Base-by-base conservation (phyloP, 2,329 filamentous ascomycete species). In the Dichotomopilus funicola region DNA sequence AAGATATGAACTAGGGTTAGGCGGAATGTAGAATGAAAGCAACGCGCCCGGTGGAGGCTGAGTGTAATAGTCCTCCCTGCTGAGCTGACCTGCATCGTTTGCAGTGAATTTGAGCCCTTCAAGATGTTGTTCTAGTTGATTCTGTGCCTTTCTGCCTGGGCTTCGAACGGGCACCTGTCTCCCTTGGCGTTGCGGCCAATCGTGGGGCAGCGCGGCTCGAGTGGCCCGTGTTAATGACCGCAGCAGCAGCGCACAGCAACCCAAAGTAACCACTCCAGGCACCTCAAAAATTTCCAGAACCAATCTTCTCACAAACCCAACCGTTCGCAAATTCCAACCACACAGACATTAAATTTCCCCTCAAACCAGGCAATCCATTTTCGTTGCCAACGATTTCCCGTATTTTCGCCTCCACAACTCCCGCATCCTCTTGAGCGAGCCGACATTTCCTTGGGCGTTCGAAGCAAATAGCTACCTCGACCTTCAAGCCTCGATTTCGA, bases 111-210 rank as follows among this genome's bases (percentile, higher is more conserved):
- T 34, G 6, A 27, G 31, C 27, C 19, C n/a, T 38, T 31, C 42
- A 5, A 27, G 19, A 19, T 9, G 6, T 37, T 40, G 36, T 62
- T 59, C 58, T 55, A 49, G 38, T 35, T 56, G 64, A n/a, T 67
- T 68, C 66, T 59, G 58, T 58, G 43, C 42, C 59, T 46, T 67
- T 67, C 66, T 59, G 56, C 35, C 10, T 52, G 54, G 52, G 45
- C 49, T 44, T 52, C 40, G 37, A 6, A 48, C 9, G n/a, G 45
- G 35, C 19, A 47, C 45, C 45, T 47, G 19, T 27, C 19, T 27
- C 19, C 19, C 19, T 27, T 27, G 34, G 7, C 36, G 1, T 49
- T 48, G 57, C 51, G 57, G 53, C 58, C 59, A 61, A 62, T 59
- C 51, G 54, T 13, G 11, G 51, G 45, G 40, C 19, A 47, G 52